Conservation (phyloP, 768 basidiomycete species). For the Stropharia rugosoannulata region DNA sequence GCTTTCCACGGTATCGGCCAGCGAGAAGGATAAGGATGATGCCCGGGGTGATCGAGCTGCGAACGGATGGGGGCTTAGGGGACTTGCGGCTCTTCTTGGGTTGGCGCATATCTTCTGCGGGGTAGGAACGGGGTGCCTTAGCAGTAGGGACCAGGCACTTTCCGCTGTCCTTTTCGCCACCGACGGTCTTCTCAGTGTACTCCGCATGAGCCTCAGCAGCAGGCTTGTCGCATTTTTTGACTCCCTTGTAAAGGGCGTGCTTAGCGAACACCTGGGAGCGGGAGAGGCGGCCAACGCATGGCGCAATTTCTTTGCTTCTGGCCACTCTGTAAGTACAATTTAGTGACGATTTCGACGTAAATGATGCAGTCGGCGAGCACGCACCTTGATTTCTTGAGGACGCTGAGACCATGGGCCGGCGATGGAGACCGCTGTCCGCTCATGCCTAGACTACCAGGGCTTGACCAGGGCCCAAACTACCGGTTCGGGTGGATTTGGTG, state of each 20-base stretch:
- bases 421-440: constrained; percentile 36
- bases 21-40: constrained; percentile 95
- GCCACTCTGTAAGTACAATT: constrained; percentile 59
- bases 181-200: constrained; percentile 77
- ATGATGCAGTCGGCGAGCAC: constrained; percentile 14
- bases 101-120: constrained; percentile 88
- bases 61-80: constrained; percentile 74
- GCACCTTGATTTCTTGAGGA: constrained; percentile 52
- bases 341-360: constrained; percentile 7
- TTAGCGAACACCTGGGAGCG: constrained; percentile 78
- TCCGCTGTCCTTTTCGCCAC: constrained; percentile 88
- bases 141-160: constrained; percentile 83
- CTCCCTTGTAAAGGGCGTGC: constrained; percentile 84
- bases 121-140: constrained; percentile 91
- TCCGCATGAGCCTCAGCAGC: constrained; percentile 57
- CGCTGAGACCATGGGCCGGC: constrained; percentile 49
- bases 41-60: constrained; percentile 88
- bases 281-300: constrained; percentile 80
- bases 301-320: constrained; percentile 82
- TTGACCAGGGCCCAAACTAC: constrained; percentile 19
- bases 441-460: constrained; percentile 14
- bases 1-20: constrained; percentile 97
- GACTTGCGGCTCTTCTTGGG: constrained; percentile 93
- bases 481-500: constrained; percentile 28
- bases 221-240: constrained; percentile 73